Evolutionary conservation across 257 asterid species (phyloP).

Genomic region (Cynanchum wilfordii): DNA sequence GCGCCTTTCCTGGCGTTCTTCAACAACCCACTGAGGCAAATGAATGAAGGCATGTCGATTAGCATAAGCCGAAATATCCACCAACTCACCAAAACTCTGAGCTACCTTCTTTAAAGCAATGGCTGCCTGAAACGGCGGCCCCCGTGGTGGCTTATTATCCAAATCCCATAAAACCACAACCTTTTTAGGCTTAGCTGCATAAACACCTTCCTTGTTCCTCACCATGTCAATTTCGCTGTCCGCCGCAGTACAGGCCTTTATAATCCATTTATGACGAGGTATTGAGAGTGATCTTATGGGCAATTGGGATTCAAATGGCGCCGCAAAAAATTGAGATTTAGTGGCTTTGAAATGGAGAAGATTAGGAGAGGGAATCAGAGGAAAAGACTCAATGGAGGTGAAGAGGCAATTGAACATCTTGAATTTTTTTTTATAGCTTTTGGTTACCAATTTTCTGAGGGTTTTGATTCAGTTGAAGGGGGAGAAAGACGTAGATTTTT

Average conservation of each 20-base stretch:
- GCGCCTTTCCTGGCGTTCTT: slow-evolving; percentile 63
- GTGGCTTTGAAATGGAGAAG: slow-evolving; percentile 20
- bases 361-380: slow-evolving; percentile 24
- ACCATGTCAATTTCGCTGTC: slow-evolving; percentile 83
- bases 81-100: slow-evolving; percentile 65
- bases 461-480: neutral
- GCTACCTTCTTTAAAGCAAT: slow-evolving; percentile 57
- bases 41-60: slow-evolving; percentile 90
- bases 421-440: slow-evolving; percentile 10
- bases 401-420: slow-evolving; percentile 31
- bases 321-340: neutral
- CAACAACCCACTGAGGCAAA: slow-evolving; percentile 77
- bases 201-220: slow-evolving; percentile 50
- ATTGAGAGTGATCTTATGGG: slow-evolving; percentile 9
- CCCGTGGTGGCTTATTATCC: slow-evolving; percentile 95
- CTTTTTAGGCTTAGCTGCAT: slow-evolving; percentile 62
- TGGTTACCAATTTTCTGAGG: neutral
- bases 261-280: slow-evolving; percentile 23
- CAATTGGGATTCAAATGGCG: slow-evolving; percentile 5
- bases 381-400: slow-evolving; percentile 28
- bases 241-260: slow-evolving; percentile 35
- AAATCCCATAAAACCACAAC: slow-evolving; percentile 86
- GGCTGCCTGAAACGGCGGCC: slow-evolving; percentile 89
- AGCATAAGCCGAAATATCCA: slow-evolving; percentile 80
- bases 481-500: neutral